Percentiles rank a stretch among this genome's conserved stretches.
Conservation (phyloP, 2,329 filamentous ascomycete genomes). For the Akanthomyces lecanii region DNA sequence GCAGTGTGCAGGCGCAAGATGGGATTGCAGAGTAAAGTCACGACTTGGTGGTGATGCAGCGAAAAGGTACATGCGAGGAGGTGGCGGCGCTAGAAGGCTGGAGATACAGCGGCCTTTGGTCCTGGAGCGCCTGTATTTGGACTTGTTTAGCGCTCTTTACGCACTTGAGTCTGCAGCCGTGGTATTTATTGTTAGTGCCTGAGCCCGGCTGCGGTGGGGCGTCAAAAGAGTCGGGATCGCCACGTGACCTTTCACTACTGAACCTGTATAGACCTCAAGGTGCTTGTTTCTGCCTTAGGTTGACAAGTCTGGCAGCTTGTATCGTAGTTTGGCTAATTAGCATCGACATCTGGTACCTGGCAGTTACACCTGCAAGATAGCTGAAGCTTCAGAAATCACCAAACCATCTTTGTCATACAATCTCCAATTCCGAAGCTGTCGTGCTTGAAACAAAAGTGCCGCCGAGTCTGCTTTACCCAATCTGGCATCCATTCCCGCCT, state of each 20-base stretch:
- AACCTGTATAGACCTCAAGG: not conserved
- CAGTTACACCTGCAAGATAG: no score
- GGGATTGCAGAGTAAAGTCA: not conserved
- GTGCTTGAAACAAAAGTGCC: not conserved
- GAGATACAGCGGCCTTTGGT: not conserved
- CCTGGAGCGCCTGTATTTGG: not conserved
- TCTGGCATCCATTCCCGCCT: not conserved
- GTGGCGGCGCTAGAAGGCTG: not conserved
- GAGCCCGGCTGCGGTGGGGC: not conserved
- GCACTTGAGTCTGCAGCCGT: no score
- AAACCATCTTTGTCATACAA: no score
- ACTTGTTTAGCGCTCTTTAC: no score
- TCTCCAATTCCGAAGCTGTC: no score
- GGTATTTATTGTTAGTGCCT: not conserved
- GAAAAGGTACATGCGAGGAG: conserved; percentile 1
- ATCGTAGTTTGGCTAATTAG: no score
- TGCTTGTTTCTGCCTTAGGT: not conserved
- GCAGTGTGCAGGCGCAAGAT: not conserved
- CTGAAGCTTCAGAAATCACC: no score
- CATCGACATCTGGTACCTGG: no score
- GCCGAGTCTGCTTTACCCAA: not conserved
- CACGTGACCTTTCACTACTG: not conserved
- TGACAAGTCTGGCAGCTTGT: no score
- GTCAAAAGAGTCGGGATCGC: not conserved
- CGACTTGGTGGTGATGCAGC: not conserved